Evolutionary conservation across 805 yeast genomes (phyloP), one percentile per base, ranked within the genome.

Genomic region (Candida schatavii): DNA sequence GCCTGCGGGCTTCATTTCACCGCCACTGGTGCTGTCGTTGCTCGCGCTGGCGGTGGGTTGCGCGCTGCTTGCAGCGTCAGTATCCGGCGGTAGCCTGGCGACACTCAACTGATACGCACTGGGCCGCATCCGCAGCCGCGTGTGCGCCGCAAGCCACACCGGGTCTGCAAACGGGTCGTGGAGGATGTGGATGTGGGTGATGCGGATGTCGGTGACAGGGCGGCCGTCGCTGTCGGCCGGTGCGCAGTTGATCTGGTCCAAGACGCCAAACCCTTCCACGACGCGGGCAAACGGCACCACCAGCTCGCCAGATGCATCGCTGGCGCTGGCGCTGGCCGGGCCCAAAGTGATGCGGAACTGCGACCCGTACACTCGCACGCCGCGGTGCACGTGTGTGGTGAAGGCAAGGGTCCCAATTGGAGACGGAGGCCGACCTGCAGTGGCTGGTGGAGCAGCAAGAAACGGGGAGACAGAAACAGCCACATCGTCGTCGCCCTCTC

Each of bases 121-220:
- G 7, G 68, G 64, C 1, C 35, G 38, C 2, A 4, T 25, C 3
- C 59, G 41, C 1, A 49, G 56, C 7, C 46, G 42, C 7, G 62
- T 56, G 29, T 29, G 21, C n/a, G 45, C 43, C 50, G 17, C 38
- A 2, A 54, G 25, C n/a, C 30, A 29, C 4, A 18, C 14, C 1
- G 51, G 49, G 39, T 72, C 74, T 0, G 61, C 62, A 50, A 70
- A 78, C 4, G 85, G 85, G 52, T 81, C 83, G 33, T 76, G 69
- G 6, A 81, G 49, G 3, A 80, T 55, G 49, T 70, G 69, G 0
- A 76, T 68, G 40, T 74, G 77, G 32, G 75, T 63, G 5, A 81
- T 77, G 35, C 84, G 59, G 1, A 80, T 64, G 21, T 56, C 59
- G 4, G 36, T 23, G 5, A 39, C 17, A 9, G 43, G 35, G 3